Conservation (phyloP, 2,329 filamentous ascomycete species). For the Aplosporella prunicola region DNA sequence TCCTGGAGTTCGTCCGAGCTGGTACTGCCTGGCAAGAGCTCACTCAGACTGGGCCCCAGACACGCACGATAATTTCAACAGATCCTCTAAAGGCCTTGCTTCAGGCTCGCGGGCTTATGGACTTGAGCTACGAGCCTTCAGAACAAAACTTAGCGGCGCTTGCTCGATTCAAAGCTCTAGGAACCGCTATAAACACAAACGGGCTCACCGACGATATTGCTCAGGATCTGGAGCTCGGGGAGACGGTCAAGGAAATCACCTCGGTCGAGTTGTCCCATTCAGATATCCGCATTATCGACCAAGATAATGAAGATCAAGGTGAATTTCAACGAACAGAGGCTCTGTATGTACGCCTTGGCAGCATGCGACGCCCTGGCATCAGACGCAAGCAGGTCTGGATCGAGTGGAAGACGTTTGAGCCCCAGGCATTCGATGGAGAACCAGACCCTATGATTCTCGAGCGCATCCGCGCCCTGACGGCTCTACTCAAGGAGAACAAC, state of each 20-base stretch:
- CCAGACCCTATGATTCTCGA: constrained; percentile 21
- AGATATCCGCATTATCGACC: constrained; percentile 16
- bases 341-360: constrained; percentile 13
- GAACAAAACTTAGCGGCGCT: constrained; percentile 20
- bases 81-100: constrained; percentile 15
- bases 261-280: constrained; percentile 16
- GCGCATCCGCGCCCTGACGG: constrained; percentile 24
- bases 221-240: constrained; percentile 16
- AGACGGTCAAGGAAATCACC: constrained; percentile 16
- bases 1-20: constrained; percentile 26
- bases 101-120: constrained; percentile 16
- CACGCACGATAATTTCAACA: no score
- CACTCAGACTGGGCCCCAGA: background rate
- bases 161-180: constrained; percentile 28
- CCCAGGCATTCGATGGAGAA: constrained; percentile 14
- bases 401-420: constrained; percentile 28
- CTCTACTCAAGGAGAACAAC: constrained; percentile 21
- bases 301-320: constrained; percentile 15
- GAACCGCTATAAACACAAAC: constrained; percentile 24
- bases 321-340: constrained; percentile 23
- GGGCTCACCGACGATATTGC: constrained; percentile 20
- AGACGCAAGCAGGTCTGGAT: constrained; percentile 26
- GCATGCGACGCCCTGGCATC: constrained; percentile 10
- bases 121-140: constrained; percentile 11
- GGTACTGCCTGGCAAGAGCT: constrained; percentile 13